Evolutionary conservation across 768 basidiomycete species (phyloP).

Genomic region (Antrodiella citrinella): DNA sequence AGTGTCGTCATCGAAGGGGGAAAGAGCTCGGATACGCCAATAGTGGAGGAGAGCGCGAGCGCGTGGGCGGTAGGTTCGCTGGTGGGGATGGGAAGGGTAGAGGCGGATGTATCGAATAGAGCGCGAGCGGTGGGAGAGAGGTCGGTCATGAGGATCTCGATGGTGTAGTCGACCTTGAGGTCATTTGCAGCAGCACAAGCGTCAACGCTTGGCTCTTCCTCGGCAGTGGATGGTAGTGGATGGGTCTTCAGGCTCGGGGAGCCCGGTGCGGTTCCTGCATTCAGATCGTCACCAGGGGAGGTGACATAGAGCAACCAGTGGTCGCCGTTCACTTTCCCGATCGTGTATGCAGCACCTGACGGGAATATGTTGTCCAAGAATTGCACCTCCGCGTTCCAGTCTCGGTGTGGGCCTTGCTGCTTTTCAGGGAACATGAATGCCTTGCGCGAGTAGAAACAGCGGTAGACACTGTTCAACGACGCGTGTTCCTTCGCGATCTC

Average conservation of each 20-base stretch:
- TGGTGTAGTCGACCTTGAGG: constrained; percentile 70
- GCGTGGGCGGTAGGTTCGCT: constrained; percentile 43
- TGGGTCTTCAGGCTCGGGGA: constrained; percentile 20
- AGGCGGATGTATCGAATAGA: constrained; percentile 46
- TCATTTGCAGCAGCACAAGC: constrained; percentile 11
- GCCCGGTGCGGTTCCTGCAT: constrained; percentile 15
- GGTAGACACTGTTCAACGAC: constrained; percentile 61
- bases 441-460: constrained; percentile 97
- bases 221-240: constrained; percentile 7
- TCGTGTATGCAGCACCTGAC: constrained; percentile 88
- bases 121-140: constrained; percentile 67
- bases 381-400: constrained; percentile 90
- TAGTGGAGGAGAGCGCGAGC: constrained; percentile 50
- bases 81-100: constrained; percentile 18
- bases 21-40: constrained; percentile 82
- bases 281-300: constrained; percentile 35
- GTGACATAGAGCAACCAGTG: constrained; percentile 98
- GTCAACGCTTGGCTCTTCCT: constrained; percentile 13
- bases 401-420: constrained; percentile 84
- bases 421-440: constrained; percentile 99
- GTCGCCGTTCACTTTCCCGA: constrained; percentile 96
- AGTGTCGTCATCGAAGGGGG: constrained; percentile 70
- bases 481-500: constrained; percentile 77
- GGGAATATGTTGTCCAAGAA: constrained; percentile 87
- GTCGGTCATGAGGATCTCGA: constrained; percentile 97